Conservation (phyloP, 1,139 yeast genomes). For the Hanseniaspora uvarum region DNA sequence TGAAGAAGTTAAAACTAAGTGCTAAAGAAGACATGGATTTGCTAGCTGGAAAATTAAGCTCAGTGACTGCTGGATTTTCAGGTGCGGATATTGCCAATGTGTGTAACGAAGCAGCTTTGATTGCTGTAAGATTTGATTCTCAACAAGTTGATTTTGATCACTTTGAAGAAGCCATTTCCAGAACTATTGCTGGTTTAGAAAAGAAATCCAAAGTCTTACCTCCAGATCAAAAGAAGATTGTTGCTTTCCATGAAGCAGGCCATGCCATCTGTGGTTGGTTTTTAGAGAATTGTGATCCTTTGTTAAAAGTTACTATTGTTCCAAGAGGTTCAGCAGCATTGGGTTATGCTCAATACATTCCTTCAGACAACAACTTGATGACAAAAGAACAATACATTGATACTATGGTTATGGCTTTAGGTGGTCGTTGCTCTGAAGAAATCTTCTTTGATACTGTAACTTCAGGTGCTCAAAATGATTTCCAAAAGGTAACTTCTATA, state of each 20-base stretch:
- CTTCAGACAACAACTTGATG: conserved; percentile 62
- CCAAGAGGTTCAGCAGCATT: conserved; percentile 80
- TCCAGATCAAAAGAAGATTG: conserved; percentile 61
- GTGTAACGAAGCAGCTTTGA: conserved; percentile 73
- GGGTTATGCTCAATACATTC: conserved; percentile 75
- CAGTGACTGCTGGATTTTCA: conserved; percentile 73
- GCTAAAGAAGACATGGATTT: conserved; percentile 33
- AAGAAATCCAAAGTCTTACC: conserved; percentile 59
- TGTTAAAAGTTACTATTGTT: conserved; percentile 67
- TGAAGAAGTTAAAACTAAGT: conserved; percentile 41
- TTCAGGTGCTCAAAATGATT: conserved; percentile 73
- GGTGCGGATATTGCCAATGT: conserved; percentile 83
- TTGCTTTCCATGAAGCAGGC: conserved; percentile 77
- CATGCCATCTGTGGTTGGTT: conserved; percentile 77
- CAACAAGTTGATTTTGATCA: conserved; percentile 47
- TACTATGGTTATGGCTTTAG: conserved; percentile 71
- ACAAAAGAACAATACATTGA: conserved; percentile 58
- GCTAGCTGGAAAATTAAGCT: conserved; percentile 61
- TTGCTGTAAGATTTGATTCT: conserved; percentile 63
- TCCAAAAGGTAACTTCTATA: conserved; percentile 66
- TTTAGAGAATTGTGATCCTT: conserved; percentile 61
- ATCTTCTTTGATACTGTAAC: conserved; percentile 67
- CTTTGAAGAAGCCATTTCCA: conserved; percentile 71
- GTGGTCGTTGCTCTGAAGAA: conserved; percentile 74
- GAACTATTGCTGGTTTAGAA: conserved; percentile 74